phyloP scores from a whole-genome alignment of 345 rosid genomes.

The Excoecaria agallocha region DNA sequence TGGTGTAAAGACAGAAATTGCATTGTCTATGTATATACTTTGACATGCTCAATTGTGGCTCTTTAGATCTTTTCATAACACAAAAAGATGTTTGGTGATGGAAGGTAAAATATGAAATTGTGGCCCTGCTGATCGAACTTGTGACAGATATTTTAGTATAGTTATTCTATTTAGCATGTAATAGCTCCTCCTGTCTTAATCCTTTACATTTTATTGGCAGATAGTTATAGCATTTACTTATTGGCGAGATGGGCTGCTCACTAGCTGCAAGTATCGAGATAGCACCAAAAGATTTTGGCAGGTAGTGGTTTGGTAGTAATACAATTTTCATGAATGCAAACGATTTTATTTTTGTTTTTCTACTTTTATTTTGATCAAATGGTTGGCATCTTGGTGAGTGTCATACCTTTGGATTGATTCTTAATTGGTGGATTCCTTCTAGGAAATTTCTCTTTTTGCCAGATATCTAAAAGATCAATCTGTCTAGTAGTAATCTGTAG shows the following conservation, averaged over 20 bases:
- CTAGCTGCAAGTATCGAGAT: slow-evolving; percentile 86
- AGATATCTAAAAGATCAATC: neutral
- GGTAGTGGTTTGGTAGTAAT: slow-evolving; percentile 43
- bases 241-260: slow-evolving; percentile 60
- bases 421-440: slow-evolving; percentile 3
- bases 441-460: slow-evolving; percentile 9
- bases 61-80: neutral
- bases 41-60: neutral
- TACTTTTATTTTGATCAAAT: neutral
- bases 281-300: slow-evolving; percentile 71
- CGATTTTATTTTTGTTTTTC: neutral
- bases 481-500: neutral
- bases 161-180: slow-evolving; percentile 2
- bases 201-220: slow-evolving; percentile 43
- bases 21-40: neutral
- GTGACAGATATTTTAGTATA: neutral
- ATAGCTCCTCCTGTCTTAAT: slow-evolving; percentile 16
- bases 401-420: neutral
- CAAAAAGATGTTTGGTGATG: neutral
- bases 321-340: neutral
- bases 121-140: neutral
- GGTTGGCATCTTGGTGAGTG: neutral
- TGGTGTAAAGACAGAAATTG: neutral
- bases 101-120: neutral
- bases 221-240: slow-evolving; percentile 87